Conservation (phyloP, 2,329 filamentous ascomycete genomes). For the Trichophaea hybrida region DNA sequence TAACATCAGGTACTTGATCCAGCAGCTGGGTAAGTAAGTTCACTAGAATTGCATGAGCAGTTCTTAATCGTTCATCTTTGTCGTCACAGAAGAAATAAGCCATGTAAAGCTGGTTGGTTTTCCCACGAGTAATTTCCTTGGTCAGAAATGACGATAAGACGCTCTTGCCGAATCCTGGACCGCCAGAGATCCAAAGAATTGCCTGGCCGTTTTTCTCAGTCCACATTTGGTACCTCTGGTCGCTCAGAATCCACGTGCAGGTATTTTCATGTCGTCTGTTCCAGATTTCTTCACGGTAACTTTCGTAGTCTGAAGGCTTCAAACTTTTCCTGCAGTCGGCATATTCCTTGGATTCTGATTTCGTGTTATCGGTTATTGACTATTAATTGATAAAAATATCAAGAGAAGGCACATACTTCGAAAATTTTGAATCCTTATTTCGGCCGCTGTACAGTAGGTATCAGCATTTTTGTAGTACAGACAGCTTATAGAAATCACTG, state of each 20-base stretch:
- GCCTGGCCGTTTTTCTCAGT: slow-evolving; percentile 1
- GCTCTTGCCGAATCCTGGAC: no score
- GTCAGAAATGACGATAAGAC: no score
- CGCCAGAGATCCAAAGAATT: slow-evolving; percentile 10
- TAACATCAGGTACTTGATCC: no score
- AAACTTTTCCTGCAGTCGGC: neutral
- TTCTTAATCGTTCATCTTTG: no score
- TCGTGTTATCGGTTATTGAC: neutral
- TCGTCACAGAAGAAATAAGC: no score
- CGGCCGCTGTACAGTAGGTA: neutral
- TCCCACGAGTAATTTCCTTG: no score
- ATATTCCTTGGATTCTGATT: neutral
- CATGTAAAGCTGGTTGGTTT: no score
- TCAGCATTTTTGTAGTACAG: neutral
- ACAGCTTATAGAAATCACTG: neutral
- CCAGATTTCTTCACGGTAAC: neutral
- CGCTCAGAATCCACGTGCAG: neutral
- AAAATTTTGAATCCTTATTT: neutral
- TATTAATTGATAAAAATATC: neutral
- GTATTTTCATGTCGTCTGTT: neutral
- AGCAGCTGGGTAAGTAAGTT: no score
- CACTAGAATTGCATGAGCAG: no score
- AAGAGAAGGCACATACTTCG: neutral
- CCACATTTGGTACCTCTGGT: neutral
- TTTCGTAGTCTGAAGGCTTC: neutral